phyloP scores from a whole-genome alignment of 2,329 filamentous ascomycete genomes.

The Xylariaceae sp. region DNA sequence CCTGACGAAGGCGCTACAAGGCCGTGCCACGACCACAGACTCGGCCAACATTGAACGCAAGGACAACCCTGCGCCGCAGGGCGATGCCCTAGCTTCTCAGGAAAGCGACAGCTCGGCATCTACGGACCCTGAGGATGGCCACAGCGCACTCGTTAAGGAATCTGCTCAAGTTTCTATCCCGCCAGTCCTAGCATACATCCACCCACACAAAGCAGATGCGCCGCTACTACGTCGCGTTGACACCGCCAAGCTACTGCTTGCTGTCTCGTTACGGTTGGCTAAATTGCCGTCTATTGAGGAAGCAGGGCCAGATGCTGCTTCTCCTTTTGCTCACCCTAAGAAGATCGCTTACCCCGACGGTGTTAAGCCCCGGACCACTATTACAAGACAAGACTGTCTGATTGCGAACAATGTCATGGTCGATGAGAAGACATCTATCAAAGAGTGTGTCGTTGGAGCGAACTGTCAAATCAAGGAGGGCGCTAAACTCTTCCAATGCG shows the following conservation, averaged over 20 bases:
- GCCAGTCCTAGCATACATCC: conserved; percentile 76
- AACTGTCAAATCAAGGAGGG: conserved; percentile 82
- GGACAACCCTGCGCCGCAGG: conserved; percentile 14
- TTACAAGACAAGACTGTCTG: conserved; percentile 75
- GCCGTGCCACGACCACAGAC: conserved; percentile 38
- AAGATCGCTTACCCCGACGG: conserved; percentile 82
- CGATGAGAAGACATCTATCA: conserved; percentile 85
- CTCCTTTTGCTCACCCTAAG: conserved; percentile 68
- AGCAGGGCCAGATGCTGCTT: conserved; percentile 50
- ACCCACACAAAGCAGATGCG: conserved; percentile 50
- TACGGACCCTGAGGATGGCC: conserved; percentile 20
- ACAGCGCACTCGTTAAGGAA: conserved; percentile 25
- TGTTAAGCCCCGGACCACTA: conserved; percentile 73
- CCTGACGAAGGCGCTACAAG: conserved; percentile 59
- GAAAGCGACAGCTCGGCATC: conserved; percentile 21
- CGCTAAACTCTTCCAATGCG: conserved; percentile 78
- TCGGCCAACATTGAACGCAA: conserved; percentile 31
- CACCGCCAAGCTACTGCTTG: conserved; percentile 73
- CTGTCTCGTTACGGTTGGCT: conserved; percentile 77
- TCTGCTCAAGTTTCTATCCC: conserved; percentile 46
- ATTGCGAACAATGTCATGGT: conserved; percentile 86
- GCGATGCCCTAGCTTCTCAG: conserved; percentile 21
- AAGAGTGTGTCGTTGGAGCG: conserved; percentile 81
- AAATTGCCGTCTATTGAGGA: conserved; percentile 72
- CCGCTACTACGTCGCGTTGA: conserved; percentile 84